Evolutionary conservation across 805 yeast genomes (phyloP), one percentile per base, ranked within the genome.

Genomic region (Ogataea corticis): DNA sequence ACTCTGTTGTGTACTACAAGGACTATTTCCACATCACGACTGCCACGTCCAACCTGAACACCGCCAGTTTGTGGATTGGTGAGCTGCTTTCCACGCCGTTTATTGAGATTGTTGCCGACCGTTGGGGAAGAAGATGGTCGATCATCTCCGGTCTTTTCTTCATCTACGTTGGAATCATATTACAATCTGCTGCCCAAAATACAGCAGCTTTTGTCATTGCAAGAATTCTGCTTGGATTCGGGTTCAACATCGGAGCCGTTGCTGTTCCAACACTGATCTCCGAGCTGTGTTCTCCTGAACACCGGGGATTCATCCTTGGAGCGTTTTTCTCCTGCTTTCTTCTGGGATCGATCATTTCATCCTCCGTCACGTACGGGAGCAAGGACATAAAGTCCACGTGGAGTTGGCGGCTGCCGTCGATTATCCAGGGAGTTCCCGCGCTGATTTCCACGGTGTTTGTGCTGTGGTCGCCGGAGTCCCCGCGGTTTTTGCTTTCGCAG

Each of bases 111-210:
- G 13, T 46, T 13, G 25, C 41, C 17, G 55, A 51, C 36, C 35
- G 45, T 17, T 56, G 69, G 38, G 89, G 90, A 30, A 79, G 90
- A 67, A 76, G 80, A 60, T 79, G 78, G 25, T 56, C 76, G 45
- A 73, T 82, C 31, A 54, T 76, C 18, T 38, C 66, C 14, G 87
- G 87, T 10, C 67, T 79, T 38, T 16, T 68, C 13, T 66, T 80
- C 41, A 77, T 83, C 52, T 66, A 75, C 31, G 47, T 79, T 34
- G 87, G 87, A 46, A 72, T 80, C 16, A 54, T 72, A 32, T 62
- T 83, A 18, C 82, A 82, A 43, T 59, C 73, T 23, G 49, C 77
- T 19, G 42, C 52, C 11, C 42, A 33, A 11, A 38, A 45, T 23
- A 37, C 42, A 37, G 63, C 60, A 17, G 54, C 55, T 59, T 73